Conservation (phyloP, 1,139 yeast genomes). For the Oligophagozyma castellii region DNA sequence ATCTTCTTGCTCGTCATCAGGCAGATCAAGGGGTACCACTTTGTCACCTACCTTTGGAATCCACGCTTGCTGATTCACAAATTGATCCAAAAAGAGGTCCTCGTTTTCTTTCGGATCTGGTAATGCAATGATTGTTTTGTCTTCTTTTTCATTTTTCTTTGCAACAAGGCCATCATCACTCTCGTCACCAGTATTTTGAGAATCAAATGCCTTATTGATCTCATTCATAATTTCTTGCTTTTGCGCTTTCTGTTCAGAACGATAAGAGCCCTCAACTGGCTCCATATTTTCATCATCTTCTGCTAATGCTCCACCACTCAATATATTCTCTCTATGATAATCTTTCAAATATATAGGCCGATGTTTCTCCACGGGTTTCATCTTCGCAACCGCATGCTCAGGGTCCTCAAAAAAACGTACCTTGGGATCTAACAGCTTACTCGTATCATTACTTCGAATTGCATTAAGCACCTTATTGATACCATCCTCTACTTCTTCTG, state of each 20-base stretch:
- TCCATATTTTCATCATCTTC: conserved; percentile 27
- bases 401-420: conserved; percentile 61
- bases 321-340: conserved; percentile 71
- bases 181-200: conserved; percentile 31
- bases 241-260: conserved; percentile 63
- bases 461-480: conserved; percentile 60
- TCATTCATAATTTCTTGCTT: conserved; percentile 57
- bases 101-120: conserved; percentile 62
- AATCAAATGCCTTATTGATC: conserved; percentile 52
- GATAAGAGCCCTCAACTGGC: conserved; percentile 50
- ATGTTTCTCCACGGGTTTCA: conserved; percentile 28
- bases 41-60: conserved; percentile 50
- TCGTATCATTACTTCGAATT: conserved; percentile 48
- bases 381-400: conserved; percentile 27
- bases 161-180: conserved; percentile 28
- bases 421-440: conserved; percentile 47
- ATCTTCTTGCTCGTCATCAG: conserved; percentile 27
- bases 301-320: conserved; percentile 43
- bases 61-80: conserved; percentile 76
- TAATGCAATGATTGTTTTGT: conserved; percentile 23
- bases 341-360: conserved; percentile 86
- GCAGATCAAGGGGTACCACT: conserved; percentile 40
- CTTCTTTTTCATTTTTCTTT: conserved; percentile 1
- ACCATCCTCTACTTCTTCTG: conserved; percentile 75
- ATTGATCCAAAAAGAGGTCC: conserved; percentile 58